Evolutionary conservation across 768 basidiomycete genomes (phyloP), one percentile per base, ranked within the genome.

Genomic region (Boletus rubroflammeus): DNA sequence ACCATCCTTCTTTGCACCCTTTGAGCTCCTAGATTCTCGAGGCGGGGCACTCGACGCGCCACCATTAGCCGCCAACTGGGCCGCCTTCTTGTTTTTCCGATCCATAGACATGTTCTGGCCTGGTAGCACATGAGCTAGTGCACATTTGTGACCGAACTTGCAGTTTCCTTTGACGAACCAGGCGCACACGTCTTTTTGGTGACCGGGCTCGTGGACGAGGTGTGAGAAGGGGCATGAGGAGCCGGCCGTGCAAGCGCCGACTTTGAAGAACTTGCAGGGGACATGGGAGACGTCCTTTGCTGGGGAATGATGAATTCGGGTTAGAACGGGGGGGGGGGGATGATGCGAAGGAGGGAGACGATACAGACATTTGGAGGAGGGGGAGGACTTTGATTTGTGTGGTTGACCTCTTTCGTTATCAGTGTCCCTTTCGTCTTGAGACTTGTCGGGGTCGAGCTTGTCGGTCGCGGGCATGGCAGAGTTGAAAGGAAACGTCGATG

Each of bases 141-240:
- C 96, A 63, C 96, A 95, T 69, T 98, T 79, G 63, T 77, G 84
- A 6, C 79, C 86, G 59, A 88, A 88, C 67, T 85, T 86, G 76
- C 86, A 88, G 71, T 90, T 95, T 0, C 96, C 95, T 73, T 98
- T 98, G 58, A 96, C 81, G 64, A 88, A 93, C 91, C 91, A 93
- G 6, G 88, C 83, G 64, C 90, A 92, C 38, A 84, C 81, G 59
- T 90, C 90, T 68, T 92, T 91, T 57, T 83, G 82, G 42, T 81
- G 81, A 3, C 91, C 88, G 28, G 91, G 85, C 61, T 93, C 90
- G 54, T 80, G 73, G 6, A 77, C 63, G 54, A 70, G 67, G 71
- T 98, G 96, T 28, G 93, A 94, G 80, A 98, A 98, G n/a, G 92
- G 93, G 70, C 96, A 98, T 3, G 90, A 88, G 3, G 90, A 76